These are phyloP conservation scores for Persicaria maculosa DNA, from an alignment of 148 eudicot genomes.

Conservation along the genomic window DNA sequence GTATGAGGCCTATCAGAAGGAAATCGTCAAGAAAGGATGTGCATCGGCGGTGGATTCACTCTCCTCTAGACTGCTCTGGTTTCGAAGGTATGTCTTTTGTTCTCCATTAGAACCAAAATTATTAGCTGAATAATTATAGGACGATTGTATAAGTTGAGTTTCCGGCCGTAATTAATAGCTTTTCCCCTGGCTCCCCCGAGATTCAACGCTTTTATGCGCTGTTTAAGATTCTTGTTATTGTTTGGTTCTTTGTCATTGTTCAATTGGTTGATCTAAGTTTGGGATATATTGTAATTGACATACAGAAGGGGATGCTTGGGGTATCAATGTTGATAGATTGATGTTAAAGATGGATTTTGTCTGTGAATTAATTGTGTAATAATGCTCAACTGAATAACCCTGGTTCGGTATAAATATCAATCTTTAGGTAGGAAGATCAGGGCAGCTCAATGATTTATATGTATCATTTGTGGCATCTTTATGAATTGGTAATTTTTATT, in stretches of 20 bases:
- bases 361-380: not conserved
- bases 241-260: not conserved
- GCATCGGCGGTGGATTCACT: constrained; percentile 35
- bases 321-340: not conserved
- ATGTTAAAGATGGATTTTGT: not conserved
- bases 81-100: constrained; percentile 21
- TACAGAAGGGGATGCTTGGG: not conserved
- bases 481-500: not conserved
- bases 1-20: not conserved
- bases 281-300: not conserved
- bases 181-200: not conserved
- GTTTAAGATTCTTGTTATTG: not conserved
- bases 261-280: not conserved
- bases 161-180: not conserved
- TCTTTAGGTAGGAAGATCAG: not conserved
- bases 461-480: not conserved
- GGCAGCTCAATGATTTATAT: not conserved
- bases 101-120: not conserved
- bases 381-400: not conserved
- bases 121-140: not conserved
- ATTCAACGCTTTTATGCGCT: not conserved
- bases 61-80: constrained; percentile 28
- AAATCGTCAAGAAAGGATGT: constrained; percentile 11
- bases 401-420: not conserved
- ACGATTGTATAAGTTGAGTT: not conserved